Conservation (phyloP, 2,329 filamentous ascomycete species). For the Pseudogymnoascus sp. region DNA sequence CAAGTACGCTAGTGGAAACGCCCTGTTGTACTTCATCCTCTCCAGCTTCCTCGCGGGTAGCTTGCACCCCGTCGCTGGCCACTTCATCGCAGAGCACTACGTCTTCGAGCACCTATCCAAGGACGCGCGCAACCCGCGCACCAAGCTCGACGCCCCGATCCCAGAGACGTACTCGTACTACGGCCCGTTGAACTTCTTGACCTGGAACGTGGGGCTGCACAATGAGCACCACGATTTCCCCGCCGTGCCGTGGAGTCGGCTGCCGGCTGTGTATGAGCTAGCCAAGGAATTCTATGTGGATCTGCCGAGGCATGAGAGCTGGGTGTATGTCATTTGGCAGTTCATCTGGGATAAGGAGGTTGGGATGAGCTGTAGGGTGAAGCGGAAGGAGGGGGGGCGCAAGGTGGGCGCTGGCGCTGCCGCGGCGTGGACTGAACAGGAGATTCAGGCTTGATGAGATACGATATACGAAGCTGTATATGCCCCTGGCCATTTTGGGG, state of each 20-base stretch:
- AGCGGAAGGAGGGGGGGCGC: conserved; percentile 71
- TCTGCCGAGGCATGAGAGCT: conserved; percentile 80
- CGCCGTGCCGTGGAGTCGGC: conserved; percentile 85
- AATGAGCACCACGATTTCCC: conserved; percentile 99
- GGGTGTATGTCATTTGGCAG: conserved; percentile 88
- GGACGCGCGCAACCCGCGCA: conserved; percentile 48
- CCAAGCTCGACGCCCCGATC: conserved; percentile 44
- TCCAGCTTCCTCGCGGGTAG: conserved; percentile 91
- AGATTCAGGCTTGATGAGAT: conserved; percentile 53
- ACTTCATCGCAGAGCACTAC: conserved; percentile 98
- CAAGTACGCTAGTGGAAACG: conserved; percentile 49
- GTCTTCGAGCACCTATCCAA: conserved; percentile 54
- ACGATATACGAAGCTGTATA: conserved; percentile 10
- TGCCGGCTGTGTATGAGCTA: conserved; percentile 68
- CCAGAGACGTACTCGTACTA: conserved; percentile 98
- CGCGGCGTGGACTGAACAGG: conserved; percentile 56
- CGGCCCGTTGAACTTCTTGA: conserved; percentile 80
- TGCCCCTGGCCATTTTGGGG: not conserved
- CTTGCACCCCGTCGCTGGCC: conserved; percentile 86
- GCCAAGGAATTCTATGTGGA: conserved; percentile 88
- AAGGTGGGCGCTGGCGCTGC: conserved; percentile 44
- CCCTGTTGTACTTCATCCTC: conserved; percentile 75
- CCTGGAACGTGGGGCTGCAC: conserved; percentile 95
- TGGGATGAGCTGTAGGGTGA: conserved; percentile 85
- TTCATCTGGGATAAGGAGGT: conserved; percentile 89